These are phyloP conservation scores for Eimeria zaria DNA, from an alignment of 169 alveolate species.

Conservation along the genomic window DNA sequence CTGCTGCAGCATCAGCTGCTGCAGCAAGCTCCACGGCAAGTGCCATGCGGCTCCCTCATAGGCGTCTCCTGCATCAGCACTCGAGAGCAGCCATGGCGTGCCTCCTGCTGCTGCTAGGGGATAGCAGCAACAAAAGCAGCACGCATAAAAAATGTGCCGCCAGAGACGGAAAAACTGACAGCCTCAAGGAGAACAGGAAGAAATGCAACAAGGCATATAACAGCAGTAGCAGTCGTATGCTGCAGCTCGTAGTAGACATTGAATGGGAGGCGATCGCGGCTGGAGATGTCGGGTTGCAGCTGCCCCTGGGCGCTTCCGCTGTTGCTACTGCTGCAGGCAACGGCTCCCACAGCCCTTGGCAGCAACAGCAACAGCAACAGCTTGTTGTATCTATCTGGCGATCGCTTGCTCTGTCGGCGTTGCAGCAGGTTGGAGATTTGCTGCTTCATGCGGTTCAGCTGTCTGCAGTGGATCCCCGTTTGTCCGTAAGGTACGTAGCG, in stretches of 20 bases:
- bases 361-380: constrained; percentile 70
- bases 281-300: constrained; percentile 36
- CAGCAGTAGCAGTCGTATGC: constrained; percentile 49
- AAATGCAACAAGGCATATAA: not conserved
- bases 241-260: constrained; percentile 47
- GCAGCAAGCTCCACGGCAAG: constrained; percentile 45
- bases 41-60: constrained; percentile 44
- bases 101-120: constrained; percentile 36
- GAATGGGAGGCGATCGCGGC: constrained; percentile 71
- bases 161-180: not conserved
- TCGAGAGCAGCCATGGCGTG: constrained; percentile 70
- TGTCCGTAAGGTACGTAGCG: constrained; percentile 33
- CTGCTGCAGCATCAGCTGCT: constrained; percentile 56
- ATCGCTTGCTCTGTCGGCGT: constrained; percentile 63
- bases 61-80: constrained; percentile 61
- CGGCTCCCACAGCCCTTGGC: constrained; percentile 10
- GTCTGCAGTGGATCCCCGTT: constrained; percentile 44
- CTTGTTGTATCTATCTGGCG: constrained; percentile 32
- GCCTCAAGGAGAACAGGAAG: constrained; percentile 24
- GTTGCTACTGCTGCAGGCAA: constrained; percentile 16
- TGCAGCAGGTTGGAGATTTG: constrained; percentile 69
- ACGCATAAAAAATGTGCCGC: not conserved
- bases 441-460: constrained; percentile 54
- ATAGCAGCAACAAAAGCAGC: constrained; percentile 41
- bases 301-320: constrained; percentile 49